Evolutionary conservation across 1,284 basidiomycete genomes (phyloP).

Genomic region (Lentinus polychrous): DNA sequence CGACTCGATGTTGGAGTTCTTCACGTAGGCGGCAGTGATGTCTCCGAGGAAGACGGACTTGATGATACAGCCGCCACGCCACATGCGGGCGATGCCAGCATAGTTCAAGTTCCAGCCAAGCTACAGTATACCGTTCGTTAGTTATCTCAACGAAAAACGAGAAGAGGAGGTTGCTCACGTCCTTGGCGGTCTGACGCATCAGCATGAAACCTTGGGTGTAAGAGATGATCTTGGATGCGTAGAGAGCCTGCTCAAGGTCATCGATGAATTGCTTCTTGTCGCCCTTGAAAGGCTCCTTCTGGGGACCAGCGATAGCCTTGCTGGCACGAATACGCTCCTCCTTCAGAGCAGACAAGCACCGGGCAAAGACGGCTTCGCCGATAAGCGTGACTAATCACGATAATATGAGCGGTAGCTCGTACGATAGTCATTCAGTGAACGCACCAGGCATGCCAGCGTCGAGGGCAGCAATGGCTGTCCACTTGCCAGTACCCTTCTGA

Average conservation of each 20-base stretch:
- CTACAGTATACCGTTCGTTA: conserved; percentile 30
- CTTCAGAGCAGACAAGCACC: conserved; percentile 97
- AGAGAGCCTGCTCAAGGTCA: conserved; percentile 97
- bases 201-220: conserved; percentile 99
- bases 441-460: conserved; percentile 87
- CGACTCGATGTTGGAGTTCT: conserved; percentile 85
- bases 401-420: conserved; percentile 12
- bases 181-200: conserved; percentile 97
- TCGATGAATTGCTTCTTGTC: conserved; percentile 99
- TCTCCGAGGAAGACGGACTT: conserved; percentile 95
- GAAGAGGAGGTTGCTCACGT: conserved; percentile 49
- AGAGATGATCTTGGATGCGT: conserved; percentile 98
- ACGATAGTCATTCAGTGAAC: conserved; percentile 17
- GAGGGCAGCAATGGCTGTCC: conserved; percentile 98
- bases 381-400: conserved; percentile 81
- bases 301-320: conserved; percentile 86
- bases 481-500: conserved; percentile 99
- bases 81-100: conserved; percentile 97
- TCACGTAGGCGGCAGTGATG: conserved; percentile 89
- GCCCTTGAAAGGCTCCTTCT: conserved; percentile 90
- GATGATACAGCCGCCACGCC: conserved; percentile 99
- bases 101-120: conserved; percentile 84
- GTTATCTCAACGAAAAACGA: conserved; percentile 2
- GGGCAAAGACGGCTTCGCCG: conserved; percentile 98
- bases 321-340: conserved; percentile 93